Evolutionary conservation across 192 early-diverging fungal species (phyloP).

Genomic region (Spizellomyces sp.): DNA sequence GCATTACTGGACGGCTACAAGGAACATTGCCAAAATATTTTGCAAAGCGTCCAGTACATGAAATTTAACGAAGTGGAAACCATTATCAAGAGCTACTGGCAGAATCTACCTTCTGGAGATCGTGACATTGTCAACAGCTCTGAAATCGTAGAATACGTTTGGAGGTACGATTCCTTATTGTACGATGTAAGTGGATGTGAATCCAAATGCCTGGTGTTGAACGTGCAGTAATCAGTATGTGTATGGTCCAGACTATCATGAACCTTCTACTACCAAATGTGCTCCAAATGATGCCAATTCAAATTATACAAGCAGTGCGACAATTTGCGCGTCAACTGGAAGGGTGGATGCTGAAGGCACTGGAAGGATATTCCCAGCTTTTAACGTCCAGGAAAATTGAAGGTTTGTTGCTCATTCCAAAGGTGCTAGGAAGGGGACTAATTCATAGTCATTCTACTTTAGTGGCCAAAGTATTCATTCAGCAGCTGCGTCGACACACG

Average conservation of each 20-base stretch:
- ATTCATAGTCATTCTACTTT: not conserved
- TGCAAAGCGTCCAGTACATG: conserved; percentile 34
- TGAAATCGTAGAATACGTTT: conserved; percentile 47
- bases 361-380: conserved; percentile 22
- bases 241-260: conserved; percentile 20
- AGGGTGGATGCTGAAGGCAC: conserved; percentile 34
- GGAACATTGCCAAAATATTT: conserved; percentile 28
- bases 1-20: conserved; percentile 30
- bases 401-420: not conserved
- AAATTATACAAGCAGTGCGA: conserved; percentile 36
- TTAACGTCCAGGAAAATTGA: conserved; percentile 35
- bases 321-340: conserved; percentile 32
- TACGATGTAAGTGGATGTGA: conserved; percentile 43
- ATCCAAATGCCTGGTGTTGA: no score
- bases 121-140: conserved; percentile 25
- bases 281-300: conserved; percentile 36
- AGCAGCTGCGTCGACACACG: conserved; percentile 47
- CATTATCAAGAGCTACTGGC: conserved; percentile 32
- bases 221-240: no score
- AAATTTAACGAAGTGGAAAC: conserved; percentile 35
- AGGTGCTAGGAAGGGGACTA: not conserved
- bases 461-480: conserved; percentile 50
- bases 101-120: conserved; percentile 2
- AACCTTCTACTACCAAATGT: conserved; percentile 37
- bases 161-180: conserved; percentile 53